These are phyloP conservation scores for Lyophyllum semitale DNA, from an alignment of 768 basidiomycete species.

Conservation along the genomic window DNA sequence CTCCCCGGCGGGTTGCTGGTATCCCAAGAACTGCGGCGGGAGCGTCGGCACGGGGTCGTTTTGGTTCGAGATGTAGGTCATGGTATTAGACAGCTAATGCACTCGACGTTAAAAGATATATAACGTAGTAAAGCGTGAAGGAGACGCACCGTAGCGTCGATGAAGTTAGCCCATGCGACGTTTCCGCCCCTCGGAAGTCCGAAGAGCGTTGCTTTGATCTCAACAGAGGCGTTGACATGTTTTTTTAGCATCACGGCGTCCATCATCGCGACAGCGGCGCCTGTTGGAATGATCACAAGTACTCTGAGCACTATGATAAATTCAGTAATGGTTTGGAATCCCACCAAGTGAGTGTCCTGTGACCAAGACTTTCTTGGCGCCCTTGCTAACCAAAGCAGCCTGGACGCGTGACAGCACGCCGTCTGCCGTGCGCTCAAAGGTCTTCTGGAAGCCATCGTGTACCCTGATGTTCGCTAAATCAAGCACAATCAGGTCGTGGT, in stretches of 20 bases:
- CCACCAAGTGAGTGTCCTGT: conserved; percentile 46
- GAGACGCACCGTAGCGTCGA: conserved; percentile 33
- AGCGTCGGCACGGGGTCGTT: conserved; percentile 43
- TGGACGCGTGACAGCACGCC: conserved; percentile 30
- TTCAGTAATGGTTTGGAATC: background rate
- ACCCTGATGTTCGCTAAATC: conserved; percentile 33
- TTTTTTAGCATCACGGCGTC: conserved; percentile 42
- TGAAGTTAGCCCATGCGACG: conserved; percentile 42
- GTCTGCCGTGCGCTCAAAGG: conserved; percentile 40
- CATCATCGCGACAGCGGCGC: conserved; percentile 47
- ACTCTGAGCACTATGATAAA: background rate
- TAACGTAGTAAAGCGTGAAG: background rate
- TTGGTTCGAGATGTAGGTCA: conserved; percentile 39
- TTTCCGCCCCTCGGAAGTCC: conserved; percentile 50
- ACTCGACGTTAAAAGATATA: background rate
- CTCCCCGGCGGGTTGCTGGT: conserved; percentile 40
- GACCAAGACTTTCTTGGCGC: conserved; percentile 33
- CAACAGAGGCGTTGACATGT: conserved; percentile 33
- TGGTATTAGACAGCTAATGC: conserved; percentile 25
- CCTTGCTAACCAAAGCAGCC: conserved; percentile 27
- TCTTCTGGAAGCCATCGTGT: conserved; percentile 40
- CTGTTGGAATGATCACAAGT: conserved; percentile 8
- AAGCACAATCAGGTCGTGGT: background rate
- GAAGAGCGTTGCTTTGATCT: conserved; percentile 36
- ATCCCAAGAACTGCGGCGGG: conserved; percentile 36